Base-by-base conservation (phyloP, 441 rosid species). In the Bocquillonia castaneifolia region DNA sequence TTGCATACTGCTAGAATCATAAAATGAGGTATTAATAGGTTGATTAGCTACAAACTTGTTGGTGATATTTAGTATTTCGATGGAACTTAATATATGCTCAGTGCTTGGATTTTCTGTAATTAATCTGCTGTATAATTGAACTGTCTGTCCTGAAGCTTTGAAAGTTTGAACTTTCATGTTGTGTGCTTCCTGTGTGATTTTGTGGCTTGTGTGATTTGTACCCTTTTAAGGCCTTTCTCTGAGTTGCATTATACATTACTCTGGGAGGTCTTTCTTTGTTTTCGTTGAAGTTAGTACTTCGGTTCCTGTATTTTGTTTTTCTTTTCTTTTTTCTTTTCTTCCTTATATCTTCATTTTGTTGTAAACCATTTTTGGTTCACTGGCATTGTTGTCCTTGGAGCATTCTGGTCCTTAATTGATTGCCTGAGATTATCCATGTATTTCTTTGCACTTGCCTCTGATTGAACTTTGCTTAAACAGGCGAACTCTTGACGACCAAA, bases 401-500 rank as follows among this genome's bases (percentile, higher is more conserved):
- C 2, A 10, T 45, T 45, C 20, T 45, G 3, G 58, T 34, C 29
- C 32, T 26, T 34, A 60, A 40, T 23, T 52, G 67, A 28, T 62
- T 45, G 36, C 28, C 25, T 39, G 44, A 61, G 44, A 56, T 47
- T 17, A 48, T 58, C 36, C 31, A 40, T 13, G 10, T 65, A 20
- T 40, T 37, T 10, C 56, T 68, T 28, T 45, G 45, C 62, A 57
- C 4, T 55, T 42, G 12, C 5, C 64, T 66, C 53, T 64, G 31
- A 47, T 71, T 72, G 44, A 26, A 50, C 53, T 53, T 32, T 55
- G 4, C 51, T 58, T 57, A 58, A n/a, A 58, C 40, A 93, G 99
- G 99, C 9, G 99, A 93, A 76, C 78, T 93, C 47, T 66, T 91
- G 74, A 91, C 85, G 10, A 89, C 88, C 12, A 66, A 72, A 31